Percentiles rank a stretch among this genome's conserved stretches.
These are phyloP conservation scores for Chaetothyriales sp. DNA, from an alignment of 2,329 filamentous ascomycete species.

Conservation along the genomic window DNA sequence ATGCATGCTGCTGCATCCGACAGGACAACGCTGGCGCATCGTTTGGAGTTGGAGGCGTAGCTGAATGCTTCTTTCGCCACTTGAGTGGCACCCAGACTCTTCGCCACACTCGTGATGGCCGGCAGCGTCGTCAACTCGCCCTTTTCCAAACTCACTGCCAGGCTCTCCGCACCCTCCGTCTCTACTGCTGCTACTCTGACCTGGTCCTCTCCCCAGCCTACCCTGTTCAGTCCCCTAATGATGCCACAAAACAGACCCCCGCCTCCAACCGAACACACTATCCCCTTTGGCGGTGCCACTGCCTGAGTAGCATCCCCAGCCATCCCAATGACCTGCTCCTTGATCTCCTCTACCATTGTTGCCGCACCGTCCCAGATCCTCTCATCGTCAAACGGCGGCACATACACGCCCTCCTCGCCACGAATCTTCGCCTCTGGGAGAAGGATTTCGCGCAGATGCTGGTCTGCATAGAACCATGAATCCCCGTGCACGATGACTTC, in stretches of 20 bases:
- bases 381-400: slow-evolving; percentile 35
- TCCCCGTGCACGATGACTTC: slow-evolving; percentile 55
- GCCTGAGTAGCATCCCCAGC: slow-evolving; percentile 41
- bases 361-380: slow-evolving; percentile 34
- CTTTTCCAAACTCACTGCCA: slow-evolving; percentile 48
- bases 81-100: slow-evolving; percentile 57
- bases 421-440: slow-evolving; percentile 22
- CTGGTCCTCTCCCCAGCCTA: slow-evolving; percentile 16
- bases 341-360: slow-evolving; percentile 32
- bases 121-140: slow-evolving; percentile 47
- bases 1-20: slow-evolving; percentile 66
- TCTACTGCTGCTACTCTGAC: slow-evolving; percentile 57
- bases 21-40: slow-evolving; percentile 49
- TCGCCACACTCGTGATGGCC: slow-evolving; percentile 62
- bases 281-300: slow-evolving; percentile 9
- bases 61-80: slow-evolving; percentile 57
- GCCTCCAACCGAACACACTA: slow-evolving; percentile 69
- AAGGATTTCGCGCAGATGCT: slow-evolving; percentile 44
- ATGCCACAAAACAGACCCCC: slow-evolving; percentile 69
- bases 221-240: slow-evolving; percentile 47
- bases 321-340: slow-evolving; percentile 25
- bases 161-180: slow-evolving; percentile 58
- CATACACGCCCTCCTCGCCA: slow-evolving; percentile 33
- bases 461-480: slow-evolving; percentile 57
- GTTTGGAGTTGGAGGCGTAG: slow-evolving; percentile 38